Evolutionary conservation across 2,329 filamentous ascomycete genomes (phyloP), one percentile per base, ranked within the genome.

Genomic region (Talaromyces sp.): DNA sequence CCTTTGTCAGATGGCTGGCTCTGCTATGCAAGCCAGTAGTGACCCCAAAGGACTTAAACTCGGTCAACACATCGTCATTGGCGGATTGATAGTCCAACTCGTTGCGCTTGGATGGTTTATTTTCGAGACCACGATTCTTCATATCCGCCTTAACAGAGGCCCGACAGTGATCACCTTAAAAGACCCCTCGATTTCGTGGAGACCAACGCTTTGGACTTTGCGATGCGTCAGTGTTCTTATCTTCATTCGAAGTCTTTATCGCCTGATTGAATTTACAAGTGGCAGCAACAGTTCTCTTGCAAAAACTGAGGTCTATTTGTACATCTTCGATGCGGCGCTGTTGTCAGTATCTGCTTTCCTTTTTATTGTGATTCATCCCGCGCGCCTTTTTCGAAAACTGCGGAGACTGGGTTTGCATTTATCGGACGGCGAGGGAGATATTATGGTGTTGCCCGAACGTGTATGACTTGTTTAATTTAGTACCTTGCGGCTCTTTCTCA

Each of bases 1-100:
- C 63, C 43, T 71, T 16, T 72, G 73, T n/a, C 76, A 79, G 56
- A 62, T 76, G 2, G 73, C 63, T 0, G 76, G 76, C 19, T 71
- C 73, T 0, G 75, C 71, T 1, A 66, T 76, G 2, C 75, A 76
- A 22, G 64, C 72, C 2, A 73, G 68, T 0, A 72, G 72, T 0
- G 68, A 73, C 13, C 37, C 50, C 19, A 24, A 65, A 0, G 45
- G 70, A 16, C 71, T 74, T 62, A 41, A 41, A 0, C 71, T 71
- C 3, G 73, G 73, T 9, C 63, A 66, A 39, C 74, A 60, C 11
- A 39, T 61, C 13, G 56, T 64, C 19, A 24, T 64, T 2, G 57
- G 27, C 4, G 63, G 63, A 8, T 33, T 64, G 13, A 54, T 64
- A n/a, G 39, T 60, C 2, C 39, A 33, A 24, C 16, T 64, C 7